Percentiles rank a stretch among this genome's conserved stretches.
Conservation (phyloP, 179 eudicot species). For the Actinidia arguta region DNA sequence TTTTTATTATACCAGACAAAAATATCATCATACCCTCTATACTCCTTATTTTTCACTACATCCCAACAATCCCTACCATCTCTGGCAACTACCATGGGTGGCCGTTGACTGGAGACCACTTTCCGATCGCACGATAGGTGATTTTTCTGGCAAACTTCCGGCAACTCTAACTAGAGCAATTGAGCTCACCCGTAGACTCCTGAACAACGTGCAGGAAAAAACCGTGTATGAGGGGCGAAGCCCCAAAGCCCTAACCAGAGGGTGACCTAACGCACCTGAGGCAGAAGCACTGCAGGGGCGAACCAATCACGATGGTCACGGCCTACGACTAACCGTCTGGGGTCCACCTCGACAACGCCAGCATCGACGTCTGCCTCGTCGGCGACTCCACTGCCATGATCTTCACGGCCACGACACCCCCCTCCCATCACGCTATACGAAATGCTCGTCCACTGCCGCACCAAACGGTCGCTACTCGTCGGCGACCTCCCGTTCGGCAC, state of each 20-base stretch:
- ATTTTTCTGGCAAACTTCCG: no score
- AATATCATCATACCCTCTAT: no score
- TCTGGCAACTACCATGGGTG: no score
- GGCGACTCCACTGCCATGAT: conserved; percentile 98
- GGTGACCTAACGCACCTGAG: conserved; percentile 60
- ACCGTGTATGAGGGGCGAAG: conserved; percentile 89
- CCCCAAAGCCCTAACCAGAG: conserved; percentile 70
- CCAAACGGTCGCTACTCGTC: conserved; percentile 74
- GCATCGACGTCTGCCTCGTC: conserved; percentile 83
- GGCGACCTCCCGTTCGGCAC: conserved; percentile 91
- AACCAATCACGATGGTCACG: conserved; percentile 84
- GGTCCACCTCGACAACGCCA: conserved; percentile 84
- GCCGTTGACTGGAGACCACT: no score
- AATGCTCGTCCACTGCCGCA: conserved; percentile 90
- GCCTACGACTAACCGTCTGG: conserved; percentile 97
- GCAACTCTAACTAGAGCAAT: not conserved
- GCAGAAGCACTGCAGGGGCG: conserved; percentile 65
- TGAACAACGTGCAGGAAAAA: conserved; percentile 92
- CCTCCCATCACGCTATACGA: conserved; percentile 74
- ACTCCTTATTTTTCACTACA: no score
- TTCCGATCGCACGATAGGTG: no score
- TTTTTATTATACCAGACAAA: no score
- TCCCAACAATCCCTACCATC: no score
- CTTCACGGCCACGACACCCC: conserved; percentile 90
- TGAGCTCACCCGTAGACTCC: not conserved